These are phyloP conservation scores for Abrus pulchellus DNA, from an alignment of 306 rosid species.

Conservation along the genomic window DNA sequence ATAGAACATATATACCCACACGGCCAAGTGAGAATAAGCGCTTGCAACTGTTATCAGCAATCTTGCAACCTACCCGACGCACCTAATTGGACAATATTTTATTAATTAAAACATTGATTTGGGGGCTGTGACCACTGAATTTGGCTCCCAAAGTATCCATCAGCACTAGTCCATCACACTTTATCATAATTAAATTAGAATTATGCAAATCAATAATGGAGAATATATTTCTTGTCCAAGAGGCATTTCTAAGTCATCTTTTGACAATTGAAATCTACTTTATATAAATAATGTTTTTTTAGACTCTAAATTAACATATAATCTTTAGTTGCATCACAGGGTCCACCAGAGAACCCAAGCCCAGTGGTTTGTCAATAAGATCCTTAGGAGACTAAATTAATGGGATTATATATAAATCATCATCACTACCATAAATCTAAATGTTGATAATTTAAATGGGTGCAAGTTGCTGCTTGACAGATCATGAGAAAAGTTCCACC, in stretches of 20 bases:
- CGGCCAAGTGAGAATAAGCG: background rate
- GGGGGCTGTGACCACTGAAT: background rate
- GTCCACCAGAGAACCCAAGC: constrained; percentile 33
- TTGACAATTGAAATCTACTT: constrained; percentile 41
- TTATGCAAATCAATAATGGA: constrained; percentile 16
- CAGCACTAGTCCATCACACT: background rate
- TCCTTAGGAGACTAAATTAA: background rate
- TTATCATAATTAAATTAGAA: constrained; percentile 12
- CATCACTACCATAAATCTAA: background rate
- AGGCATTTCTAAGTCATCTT: constrained; percentile 27
- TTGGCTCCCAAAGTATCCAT: constrained; percentile 3
- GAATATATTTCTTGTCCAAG: constrained; percentile 44
- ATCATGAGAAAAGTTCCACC: constrained; percentile 7
- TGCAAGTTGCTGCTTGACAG: constrained; percentile 32
- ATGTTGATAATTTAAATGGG: background rate
- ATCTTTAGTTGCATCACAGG: constrained; percentile 28
- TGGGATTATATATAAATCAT: background rate
- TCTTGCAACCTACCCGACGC: background rate
- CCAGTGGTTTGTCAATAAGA: background rate
- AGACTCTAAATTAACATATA: constrained; percentile 17
- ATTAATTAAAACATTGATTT: constrained; percentile 7
- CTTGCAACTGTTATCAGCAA: background rate
- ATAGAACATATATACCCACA: background rate
- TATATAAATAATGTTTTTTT: constrained; percentile 7
- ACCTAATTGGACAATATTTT: background rate